These are phyloP conservation scores for Plasmodium berghei DNA, from an alignment of 169 alveolate genomes.

Conservation along the genomic window DNA sequence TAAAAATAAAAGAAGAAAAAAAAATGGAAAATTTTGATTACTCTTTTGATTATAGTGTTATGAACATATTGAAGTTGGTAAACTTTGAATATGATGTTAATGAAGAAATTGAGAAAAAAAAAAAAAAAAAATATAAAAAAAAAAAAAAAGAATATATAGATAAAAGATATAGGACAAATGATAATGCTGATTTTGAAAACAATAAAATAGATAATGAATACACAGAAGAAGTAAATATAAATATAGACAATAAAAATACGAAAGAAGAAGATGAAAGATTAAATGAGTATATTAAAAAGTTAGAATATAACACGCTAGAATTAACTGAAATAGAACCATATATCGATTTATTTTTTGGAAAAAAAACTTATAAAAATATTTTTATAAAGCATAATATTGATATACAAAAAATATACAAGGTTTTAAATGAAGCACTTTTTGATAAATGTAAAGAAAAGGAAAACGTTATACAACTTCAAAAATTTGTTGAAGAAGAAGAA, in stretches of 20 bases:
- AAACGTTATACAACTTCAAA: slow-evolving; percentile 49
- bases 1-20: slow-evolving; percentile 57
- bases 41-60: slow-evolving; percentile 64
- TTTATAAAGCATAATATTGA: slow-evolving; percentile 47
- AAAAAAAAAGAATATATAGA: neutral
- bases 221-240: slow-evolving; percentile 29
- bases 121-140: slow-evolving; percentile 16
- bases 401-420: slow-evolving; percentile 32
- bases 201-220: neutral
- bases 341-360: slow-evolving; percentile 65
- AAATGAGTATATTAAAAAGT: slow-evolving; percentile 33
- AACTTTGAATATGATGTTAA: slow-evolving; percentile 75
- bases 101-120: slow-evolving; percentile 45
- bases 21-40: slow-evolving; percentile 42
- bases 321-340: slow-evolving; percentile 35
- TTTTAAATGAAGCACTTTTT: slow-evolving; percentile 25
- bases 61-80: slow-evolving; percentile 52
- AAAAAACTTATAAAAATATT: slow-evolving; percentile 38
- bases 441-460: slow-evolving; percentile 60
- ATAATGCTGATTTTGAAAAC: neutral
- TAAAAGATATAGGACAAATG: neutral
- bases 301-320: slow-evolving; percentile 41
- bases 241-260: slow-evolving; percentile 50
- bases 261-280: slow-evolving; percentile 64
- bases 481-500: slow-evolving; percentile 59